Percentiles rank a stretch among this genome's conserved stretches.
Conservation (phyloP, 2,329 filamentous ascomycete genomes). For the Diplodia intermedia region DNA sequence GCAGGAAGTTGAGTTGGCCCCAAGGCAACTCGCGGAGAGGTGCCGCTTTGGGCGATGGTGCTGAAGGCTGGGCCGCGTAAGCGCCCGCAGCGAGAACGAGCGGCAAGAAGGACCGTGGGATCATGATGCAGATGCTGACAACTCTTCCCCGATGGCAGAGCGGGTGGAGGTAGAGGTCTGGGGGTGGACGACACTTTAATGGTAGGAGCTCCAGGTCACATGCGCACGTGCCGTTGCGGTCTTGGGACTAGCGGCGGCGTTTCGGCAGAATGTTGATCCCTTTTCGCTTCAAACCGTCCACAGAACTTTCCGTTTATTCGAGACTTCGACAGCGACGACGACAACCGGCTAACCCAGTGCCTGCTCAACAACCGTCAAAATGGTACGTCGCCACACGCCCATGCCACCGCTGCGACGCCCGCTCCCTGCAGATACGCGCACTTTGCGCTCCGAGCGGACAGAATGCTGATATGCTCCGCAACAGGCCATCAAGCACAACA, state of each 20-base stretch:
- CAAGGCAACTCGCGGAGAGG: constrained; percentile 85
- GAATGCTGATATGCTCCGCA: constrained; percentile 7
- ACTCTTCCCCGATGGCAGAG: constrained; percentile 16
- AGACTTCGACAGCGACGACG: constrained; percentile 31
- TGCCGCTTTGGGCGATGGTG: constrained; percentile 76
- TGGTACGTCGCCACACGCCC: constrained; percentile 14
- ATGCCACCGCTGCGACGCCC: neutral
- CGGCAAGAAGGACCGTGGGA: constrained; percentile 7
- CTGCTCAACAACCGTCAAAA: constrained; percentile 31
- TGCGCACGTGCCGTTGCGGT: neutral
- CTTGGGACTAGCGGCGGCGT: constrained; percentile 18
- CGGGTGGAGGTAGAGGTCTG: constrained; percentile 5
- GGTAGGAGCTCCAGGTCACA: constrained; percentile 16
- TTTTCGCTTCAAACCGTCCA: constrained; percentile 29
- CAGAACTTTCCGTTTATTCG: constrained; percentile 30
- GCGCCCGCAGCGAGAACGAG: constrained; percentile 18
- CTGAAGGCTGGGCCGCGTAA: constrained; percentile 74
- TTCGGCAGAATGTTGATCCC: constrained; percentile 13
- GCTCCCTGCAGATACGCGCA: neutral
- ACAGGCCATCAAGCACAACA: constrained; percentile 98
- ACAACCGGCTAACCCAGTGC: constrained; percentile 31
- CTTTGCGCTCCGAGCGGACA: constrained; percentile 1
- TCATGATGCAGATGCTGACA: constrained; percentile 12
- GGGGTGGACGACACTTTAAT: constrained; percentile 18
- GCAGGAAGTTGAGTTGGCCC: constrained; percentile 94